Base-by-base conservation (phyloP, 2,329 filamentous ascomycete genomes). In the Alternaria incomplexa region DNA sequence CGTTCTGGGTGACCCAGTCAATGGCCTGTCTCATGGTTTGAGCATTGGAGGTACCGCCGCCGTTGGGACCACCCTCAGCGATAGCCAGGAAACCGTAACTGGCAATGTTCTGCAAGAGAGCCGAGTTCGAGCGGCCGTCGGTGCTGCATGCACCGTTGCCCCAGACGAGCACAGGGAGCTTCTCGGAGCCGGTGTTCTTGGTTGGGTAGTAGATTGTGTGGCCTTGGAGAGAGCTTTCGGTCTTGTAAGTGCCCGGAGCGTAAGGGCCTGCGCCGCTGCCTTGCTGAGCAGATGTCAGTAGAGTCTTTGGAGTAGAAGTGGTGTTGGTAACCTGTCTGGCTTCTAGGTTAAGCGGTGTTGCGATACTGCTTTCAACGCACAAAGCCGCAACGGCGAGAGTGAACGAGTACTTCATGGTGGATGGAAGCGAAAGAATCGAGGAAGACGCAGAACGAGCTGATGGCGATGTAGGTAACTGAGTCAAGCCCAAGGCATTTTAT, bases 131-230 rank as follows among this genome's bases (percentile, higher is more conserved):
- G 11, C 58, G 62, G 8, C 64, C 72, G 13, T 73, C 64, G 25
- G 64, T 60, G 25, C 56, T 60, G 62, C 71, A 73, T 40, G 60
- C 71, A 20, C 72, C 71, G 57, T 74, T 73, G 26, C 70, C 70
- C 72, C 72, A 74, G 25, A 70, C 56, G 6, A 74, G 44, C 2
- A 73, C 70, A 20, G 71, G 72, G 15, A 72, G 59, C 30, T 66
- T 68, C 6, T 20, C 36, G 22, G 46, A 56, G 36, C 46, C 58
- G 6, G 58, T 26, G 55, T n/a, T 56, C 23, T 63, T 59, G 20
- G 55, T 45, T 5, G 62, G 62, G 50, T 65, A 56, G 65, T 69
- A 70, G 48, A 69, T 65, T 13, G 68, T 69, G 46, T 71, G 67
- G 45, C 60, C 56, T 7, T 48, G 20, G 5, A 71, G 63, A 6